These are phyloP conservation scores for Kwoniella europaea DNA, from an alignment of 768 basidiomycete species.

Conservation along the genomic window DNA sequence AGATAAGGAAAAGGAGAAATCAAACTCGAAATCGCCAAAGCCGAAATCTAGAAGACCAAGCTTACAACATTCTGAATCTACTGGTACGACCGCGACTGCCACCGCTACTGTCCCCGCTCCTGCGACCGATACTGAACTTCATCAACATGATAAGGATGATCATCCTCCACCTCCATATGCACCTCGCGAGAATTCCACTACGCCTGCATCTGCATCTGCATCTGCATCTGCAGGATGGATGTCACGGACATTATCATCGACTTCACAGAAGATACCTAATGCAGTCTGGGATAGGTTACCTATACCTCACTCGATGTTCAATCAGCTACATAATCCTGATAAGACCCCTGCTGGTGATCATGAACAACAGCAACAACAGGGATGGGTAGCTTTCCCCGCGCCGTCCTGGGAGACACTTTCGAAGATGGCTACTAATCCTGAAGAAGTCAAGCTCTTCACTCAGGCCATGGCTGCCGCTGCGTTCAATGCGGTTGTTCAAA, in stretches of 20 bases:
- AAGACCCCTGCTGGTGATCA: background rate
- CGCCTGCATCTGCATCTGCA: background rate
- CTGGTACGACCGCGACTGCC: conserved; percentile 11
- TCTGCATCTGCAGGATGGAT: conserved; percentile 35
- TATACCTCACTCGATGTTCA: conserved; percentile 25
- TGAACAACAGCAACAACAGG: conserved; percentile 13
- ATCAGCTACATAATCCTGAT: conserved; percentile 1
- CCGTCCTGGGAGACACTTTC: conserved; percentile 52
- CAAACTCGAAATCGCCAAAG: background rate
- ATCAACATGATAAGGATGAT: conserved; percentile 25
- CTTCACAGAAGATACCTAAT: conserved; percentile 38
- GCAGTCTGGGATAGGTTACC: conserved; percentile 45
- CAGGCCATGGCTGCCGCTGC: conserved; percentile 44
- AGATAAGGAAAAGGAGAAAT: conserved; percentile 16
- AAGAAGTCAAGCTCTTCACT: conserved; percentile 46
- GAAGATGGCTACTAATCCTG: conserved; percentile 41
- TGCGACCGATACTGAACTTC: conserved; percentile 8
- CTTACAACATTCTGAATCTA: conserved; percentile 20
- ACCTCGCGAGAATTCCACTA: conserved; percentile 22
- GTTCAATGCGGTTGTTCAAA: conserved; percentile 45
- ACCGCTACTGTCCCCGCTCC: background rate
- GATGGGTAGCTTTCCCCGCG: conserved; percentile 44
- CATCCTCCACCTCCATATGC: conserved; percentile 54
- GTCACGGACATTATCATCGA: conserved; percentile 43
- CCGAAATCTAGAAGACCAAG: conserved; percentile 14